Base-by-base conservation (phyloP, 108 stramenopile genomes). In the Nitzschia inconspicua region DNA sequence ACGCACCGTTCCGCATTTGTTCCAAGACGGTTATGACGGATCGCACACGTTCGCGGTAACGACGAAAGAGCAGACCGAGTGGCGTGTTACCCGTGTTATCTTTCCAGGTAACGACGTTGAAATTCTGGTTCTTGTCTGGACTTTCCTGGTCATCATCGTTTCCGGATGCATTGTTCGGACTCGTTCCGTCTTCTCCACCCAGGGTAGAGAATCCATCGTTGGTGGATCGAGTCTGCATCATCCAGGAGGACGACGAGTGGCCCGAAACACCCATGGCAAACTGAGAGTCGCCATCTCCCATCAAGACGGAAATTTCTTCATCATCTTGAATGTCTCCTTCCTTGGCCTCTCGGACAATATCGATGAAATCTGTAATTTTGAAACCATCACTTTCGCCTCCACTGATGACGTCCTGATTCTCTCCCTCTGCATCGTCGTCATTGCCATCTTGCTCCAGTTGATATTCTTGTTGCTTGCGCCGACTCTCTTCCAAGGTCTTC, bases 21-120 rank as follows among this genome's bases (percentile, higher is more conserved):
- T 60, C 47, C 20, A 68, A 34, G 13, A 30, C 29, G 22, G 24
- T 4, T 23, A 55, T 62, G 36, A 64, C 70, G 24, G 46, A 47
- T 27, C 51, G 57, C 13, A 78, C 72, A 1, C 77, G 72, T 42
- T 78, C 72, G 19, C 77, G 61, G 40, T 78, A 78, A n/a, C 72
- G 58, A 20, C 62, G 36, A 59, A 78, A 78, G 24, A 78, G 44
- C 13, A 73, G 51, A 7, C 60, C 71, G 4, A 78, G 52, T 13
- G 77, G 72, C 7, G 77, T 73, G 19, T 69, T 46, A 6, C 77
- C 77, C 13, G 59, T 60, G 7, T 42, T 37, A 52, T 78, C 77
- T 43, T 52, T 68, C 42, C 73, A 22, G 2, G 63, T 68, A 36
- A 78, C 28, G 1, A 66, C 62, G 55, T 69, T 70, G 20, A 9